Evolutionary conservation across 1,284 basidiomycete species (phyloP).

Genomic region (Ustilago tritici): DNA sequence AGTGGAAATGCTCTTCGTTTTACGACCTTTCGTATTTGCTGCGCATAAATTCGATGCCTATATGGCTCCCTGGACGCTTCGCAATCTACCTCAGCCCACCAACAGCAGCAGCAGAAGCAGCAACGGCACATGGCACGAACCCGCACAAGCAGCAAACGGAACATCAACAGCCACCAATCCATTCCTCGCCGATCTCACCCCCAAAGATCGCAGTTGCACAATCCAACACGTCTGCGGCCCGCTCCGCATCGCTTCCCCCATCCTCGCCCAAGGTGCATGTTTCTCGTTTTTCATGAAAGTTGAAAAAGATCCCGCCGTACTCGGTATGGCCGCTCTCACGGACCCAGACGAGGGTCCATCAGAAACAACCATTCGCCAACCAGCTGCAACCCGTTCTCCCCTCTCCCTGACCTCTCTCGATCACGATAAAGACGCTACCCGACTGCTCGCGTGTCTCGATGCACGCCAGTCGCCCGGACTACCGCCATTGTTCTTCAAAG

Average conservation of each 20-base stretch:
- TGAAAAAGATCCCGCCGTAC: constrained; percentile 67
- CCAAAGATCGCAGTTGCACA: constrained; percentile 66
- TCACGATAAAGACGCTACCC: constrained; percentile 58
- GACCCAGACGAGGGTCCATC: constrained; percentile 29
- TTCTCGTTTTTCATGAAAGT: constrained; percentile 70
- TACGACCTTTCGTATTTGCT: constrained; percentile 74
- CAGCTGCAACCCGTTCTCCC: constrained; percentile 34
- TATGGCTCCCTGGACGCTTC: constrained; percentile 72
- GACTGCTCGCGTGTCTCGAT: constrained; percentile 61
- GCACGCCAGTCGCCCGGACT: constrained; percentile 70
- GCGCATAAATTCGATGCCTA: constrained; percentile 73
- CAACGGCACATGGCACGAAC: not conserved
- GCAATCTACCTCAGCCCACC: constrained; percentile 35
- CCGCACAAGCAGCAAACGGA: not conserved
- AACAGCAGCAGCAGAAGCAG: not conserved
- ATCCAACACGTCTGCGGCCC: constrained; percentile 70
- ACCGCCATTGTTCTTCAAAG: constrained; percentile 70
- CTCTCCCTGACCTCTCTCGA: constrained; percentile 49
- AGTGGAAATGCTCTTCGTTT: constrained; percentile 73
- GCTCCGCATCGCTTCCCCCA: constrained; percentile 63
- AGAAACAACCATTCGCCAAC: constrained; percentile 26
- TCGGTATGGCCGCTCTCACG: constrained; percentile 42
- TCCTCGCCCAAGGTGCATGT: constrained; percentile 68
- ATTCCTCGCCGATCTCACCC: constrained; percentile 71
- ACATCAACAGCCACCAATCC: constrained; percentile 56